Evolutionary conservation across 2,329 filamentous ascomycete genomes (phyloP).

Genomic region (Pseudogymnoascus pannorum): DNA sequence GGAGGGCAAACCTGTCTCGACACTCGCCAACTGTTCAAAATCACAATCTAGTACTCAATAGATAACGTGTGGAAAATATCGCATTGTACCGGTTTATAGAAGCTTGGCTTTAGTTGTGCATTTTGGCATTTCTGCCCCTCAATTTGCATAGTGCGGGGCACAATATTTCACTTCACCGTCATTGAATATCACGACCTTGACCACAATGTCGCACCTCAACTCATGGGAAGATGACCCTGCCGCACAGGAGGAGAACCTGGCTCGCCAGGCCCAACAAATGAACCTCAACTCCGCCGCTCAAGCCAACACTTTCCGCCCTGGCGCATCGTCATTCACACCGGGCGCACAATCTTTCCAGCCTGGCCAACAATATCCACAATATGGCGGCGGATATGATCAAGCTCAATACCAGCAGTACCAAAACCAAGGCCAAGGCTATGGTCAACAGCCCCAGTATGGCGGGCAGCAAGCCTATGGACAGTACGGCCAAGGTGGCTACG

Average conservation of each 20-base stretch:
- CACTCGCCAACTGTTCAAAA: not conserved
- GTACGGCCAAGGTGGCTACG: constrained; percentile 46
- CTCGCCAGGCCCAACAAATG: constrained; percentile 68
- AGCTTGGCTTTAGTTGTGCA: constrained; percentile 5
- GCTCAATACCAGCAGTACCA: constrained; percentile 50
- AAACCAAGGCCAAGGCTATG: constrained; percentile 46
- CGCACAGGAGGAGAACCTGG: constrained; percentile 68
- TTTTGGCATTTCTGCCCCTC: constrained; percentile 7
- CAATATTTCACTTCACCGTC: constrained; percentile 7
- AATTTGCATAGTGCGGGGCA: constrained; percentile 9
- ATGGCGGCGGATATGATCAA: constrained; percentile 46
- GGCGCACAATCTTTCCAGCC: constrained; percentile 65
- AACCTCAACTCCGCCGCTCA: constrained; percentile 55
- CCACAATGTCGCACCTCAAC: constrained; percentile 75
- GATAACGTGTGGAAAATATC: not conserved
- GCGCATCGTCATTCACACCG: constrained; percentile 65
- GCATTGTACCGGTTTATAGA: not conserved
- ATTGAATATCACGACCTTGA: constrained; percentile 13
- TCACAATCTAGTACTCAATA: not conserved
- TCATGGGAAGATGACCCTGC: constrained; percentile 90
- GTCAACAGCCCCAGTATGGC: constrained; percentile 43
- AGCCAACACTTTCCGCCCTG: constrained; percentile 54
- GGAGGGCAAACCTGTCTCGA: not conserved
- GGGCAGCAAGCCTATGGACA: constrained; percentile 41
- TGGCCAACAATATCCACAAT: constrained; percentile 58